Base-by-base conservation (phyloP, 192 early-diverging fungal species). In the Oehlia diaphana region DNA sequence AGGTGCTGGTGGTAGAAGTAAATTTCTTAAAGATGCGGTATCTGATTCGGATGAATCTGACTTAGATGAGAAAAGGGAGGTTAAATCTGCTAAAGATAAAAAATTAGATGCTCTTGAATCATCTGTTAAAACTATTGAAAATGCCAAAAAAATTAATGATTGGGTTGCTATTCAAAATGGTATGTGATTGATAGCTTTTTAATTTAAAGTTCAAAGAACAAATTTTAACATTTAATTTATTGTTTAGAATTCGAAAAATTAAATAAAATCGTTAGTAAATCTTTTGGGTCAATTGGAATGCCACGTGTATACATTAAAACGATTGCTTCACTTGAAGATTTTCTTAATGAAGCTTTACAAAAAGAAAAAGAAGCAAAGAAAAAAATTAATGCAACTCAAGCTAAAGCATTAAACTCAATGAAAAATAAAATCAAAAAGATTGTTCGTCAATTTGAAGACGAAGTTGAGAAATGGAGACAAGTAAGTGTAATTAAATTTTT, bases 341-440 rank as follows among this genome's bases (percentile, higher is more conserved):
- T 86, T 78, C 77, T 95, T 23, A 92, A 93, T 75, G 87, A 87
- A 64, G 82, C 88, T 50, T 80, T 85, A 42, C 82, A 87, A 70
- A 89, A 90, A 75, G 88, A 90, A 77, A 95, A 95, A 88, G 87
- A 91, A 35, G 86, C 89, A 9, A 87, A 91, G 69, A 93, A 92
- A 86, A 98, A 95, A 88, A 94, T 95, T 89, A 97, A 92, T 81
- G 87, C 93, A 62, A 87, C 84, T 66, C 91, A 94, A 72, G 90
- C 91, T 58, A 93, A 94, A 80, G 93, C 95, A 31, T 85, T 97
- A 81, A 98, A 93, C 85, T 90, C 92, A 66, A 92, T 98, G 89
- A 98, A 97, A 90, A 93, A 96, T 83, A 96, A 94, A 81, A 72
- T 97, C 79, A 93, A 93, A 87, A 98, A 99, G 91, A 87, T 91